Conservation (phyloP, 345 rosid genomes). For the Geranium brycei region DNA sequence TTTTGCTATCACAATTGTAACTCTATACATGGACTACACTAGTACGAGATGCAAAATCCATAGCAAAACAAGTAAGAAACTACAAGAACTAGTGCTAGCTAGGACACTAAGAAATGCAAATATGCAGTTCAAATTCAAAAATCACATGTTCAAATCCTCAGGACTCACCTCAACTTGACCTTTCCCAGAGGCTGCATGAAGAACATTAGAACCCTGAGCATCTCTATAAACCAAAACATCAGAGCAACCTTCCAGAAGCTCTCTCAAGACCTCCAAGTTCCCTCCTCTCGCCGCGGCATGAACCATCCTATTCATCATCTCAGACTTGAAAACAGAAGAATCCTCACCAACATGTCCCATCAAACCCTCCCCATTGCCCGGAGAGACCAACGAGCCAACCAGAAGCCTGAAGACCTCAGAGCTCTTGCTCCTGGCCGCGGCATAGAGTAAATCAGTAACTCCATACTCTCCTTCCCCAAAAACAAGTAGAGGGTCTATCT, state of each 20-base stretch:
- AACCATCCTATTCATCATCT: slow-evolving; percentile 75
- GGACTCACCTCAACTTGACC: slow-evolving; percentile 75
- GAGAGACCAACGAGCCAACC: slow-evolving; percentile 55
- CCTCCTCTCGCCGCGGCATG: slow-evolving; percentile 98
- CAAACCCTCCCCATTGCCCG: slow-evolving; percentile 43
- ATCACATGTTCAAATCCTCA: background rate
- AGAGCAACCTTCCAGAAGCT: slow-evolving; percentile 38
- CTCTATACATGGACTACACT: no score
- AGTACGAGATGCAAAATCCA: no score
- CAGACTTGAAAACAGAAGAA: slow-evolving; percentile 49
- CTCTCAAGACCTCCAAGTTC: slow-evolving; percentile 43
- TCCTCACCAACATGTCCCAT: slow-evolving; percentile 58
- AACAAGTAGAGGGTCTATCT: slow-evolving; percentile 61
- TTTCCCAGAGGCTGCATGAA: slow-evolving; percentile 91
- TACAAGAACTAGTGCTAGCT: background rate
- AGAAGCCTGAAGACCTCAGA: slow-evolving; percentile 52
- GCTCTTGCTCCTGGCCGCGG: slow-evolving; percentile 74
- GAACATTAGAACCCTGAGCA: slow-evolving; percentile 62
- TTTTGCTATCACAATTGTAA: no score
- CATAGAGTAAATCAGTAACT: slow-evolving; percentile 76
- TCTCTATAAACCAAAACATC: slow-evolving; percentile 64
- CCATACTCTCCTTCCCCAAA: slow-evolving; percentile 98
- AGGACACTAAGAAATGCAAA: background rate
- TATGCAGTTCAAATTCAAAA: background rate
- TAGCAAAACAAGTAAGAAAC: no score